Conservation (phyloP, 1,284 basidiomycete species). For the Moniliophthora roreri region DNA sequence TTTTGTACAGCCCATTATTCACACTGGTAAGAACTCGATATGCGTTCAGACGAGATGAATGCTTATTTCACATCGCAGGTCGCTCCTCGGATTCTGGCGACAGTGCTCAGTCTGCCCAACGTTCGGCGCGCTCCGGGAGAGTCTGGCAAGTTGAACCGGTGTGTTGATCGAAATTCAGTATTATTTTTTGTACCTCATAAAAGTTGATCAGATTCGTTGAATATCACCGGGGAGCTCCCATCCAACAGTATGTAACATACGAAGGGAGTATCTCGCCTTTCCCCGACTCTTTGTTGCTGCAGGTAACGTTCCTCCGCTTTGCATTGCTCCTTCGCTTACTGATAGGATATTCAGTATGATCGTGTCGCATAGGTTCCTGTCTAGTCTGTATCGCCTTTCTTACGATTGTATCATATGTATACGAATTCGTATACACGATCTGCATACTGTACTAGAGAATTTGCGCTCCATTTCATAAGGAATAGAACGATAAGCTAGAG, state of each 20-base stretch:
- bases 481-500: too few species aligned
- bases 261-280: conserved; percentile 35
- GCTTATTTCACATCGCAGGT: conserved; percentile 25
- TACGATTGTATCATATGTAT: too few species aligned
- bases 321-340: too few species aligned
- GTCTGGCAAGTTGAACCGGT: conserved; percentile 45
- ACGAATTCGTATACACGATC: too few species aligned
- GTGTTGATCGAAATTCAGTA: conserved; percentile 9
- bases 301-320: too few species aligned
- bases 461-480: too few species aligned
- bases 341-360: too few species aligned
- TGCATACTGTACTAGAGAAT: too few species aligned
- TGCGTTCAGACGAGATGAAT: background rate
- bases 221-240: conserved; percentile 27
- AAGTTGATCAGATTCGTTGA: conserved; percentile 31
- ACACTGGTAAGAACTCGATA: conserved; percentile 34
- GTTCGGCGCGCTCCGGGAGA: conserved; percentile 42
- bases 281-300: conserved; percentile 38
- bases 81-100: conserved; percentile 43
- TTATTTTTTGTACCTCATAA: background rate
- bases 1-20: conserved; percentile 43
- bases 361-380: too few species aligned
- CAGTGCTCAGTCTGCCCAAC: conserved; percentile 48
- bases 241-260: conserved; percentile 32
- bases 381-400: too few species aligned